Base-by-base conservation (phyloP, 1,284 basidiomycete genomes). In the Cutaneotrichosporon cavernicola region DNA sequence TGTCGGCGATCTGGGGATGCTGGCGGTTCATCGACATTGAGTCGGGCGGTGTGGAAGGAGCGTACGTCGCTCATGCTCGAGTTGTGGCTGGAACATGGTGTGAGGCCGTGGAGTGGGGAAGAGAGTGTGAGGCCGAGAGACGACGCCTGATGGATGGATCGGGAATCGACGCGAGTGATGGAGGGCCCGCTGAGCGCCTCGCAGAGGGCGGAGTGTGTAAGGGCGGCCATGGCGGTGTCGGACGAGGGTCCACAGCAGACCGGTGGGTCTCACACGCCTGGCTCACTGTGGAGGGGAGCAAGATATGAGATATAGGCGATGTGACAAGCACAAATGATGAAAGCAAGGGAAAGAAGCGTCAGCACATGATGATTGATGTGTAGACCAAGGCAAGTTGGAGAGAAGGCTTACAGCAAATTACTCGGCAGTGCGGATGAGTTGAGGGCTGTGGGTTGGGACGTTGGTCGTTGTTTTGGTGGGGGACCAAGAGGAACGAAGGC, bases 141-240 rank as follows among this genome's bases (percentile, higher is more conserved):
- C 7, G 51, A 53, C 16, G 51, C 31, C 30, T 5, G 51, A 53
- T 53, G 51, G 10, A 30, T 21, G 11, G 21, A 32, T 53, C 51
- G 51, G 51, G 51, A 53, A 34, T 53, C 51, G 30, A 34, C 31
- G 18, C 34, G 11, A 18, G 51, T 7, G 11, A 22, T 11, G 72
- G 18, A 72, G 60, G 30, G 63, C 11, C 38, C 32, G 22, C n/a
- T 40, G 40, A 40, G 56, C 18, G 63, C 63, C 34, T 61, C 56
- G 14, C 32, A 2, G 32, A 61, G 59, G 6, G 63, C 56, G 32
- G 47, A 18, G 40, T 65, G 63, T n/a, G 63, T 50, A 18, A 61
- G 36, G 31, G 63, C 59, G 31, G 63, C 59, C 63, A 65, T 65
- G 36, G 43, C 63, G 56, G 58, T 59, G 58, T 51, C 46, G 47